These are phyloP conservation scores for Aspergillus fischeri DNA, from an alignment of 2,329 filamentous ascomycete genomes.

Conservation along the genomic window DNA sequence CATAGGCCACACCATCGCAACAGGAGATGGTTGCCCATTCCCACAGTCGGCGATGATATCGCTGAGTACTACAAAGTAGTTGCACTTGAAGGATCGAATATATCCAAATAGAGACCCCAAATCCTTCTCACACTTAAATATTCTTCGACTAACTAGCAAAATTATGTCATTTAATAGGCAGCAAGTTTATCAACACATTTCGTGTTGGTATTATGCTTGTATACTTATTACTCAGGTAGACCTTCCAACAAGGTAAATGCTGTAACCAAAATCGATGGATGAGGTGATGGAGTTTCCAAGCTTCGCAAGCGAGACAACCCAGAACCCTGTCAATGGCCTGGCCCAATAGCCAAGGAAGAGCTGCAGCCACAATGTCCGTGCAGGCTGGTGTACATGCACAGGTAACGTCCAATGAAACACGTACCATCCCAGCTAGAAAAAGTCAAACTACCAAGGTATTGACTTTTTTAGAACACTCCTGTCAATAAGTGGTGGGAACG, in stretches of 20 bases:
- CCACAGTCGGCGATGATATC: not conserved
- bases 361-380: not conserved
- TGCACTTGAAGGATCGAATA: not conserved
- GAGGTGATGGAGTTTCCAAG: not conserved
- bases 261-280: not conserved
- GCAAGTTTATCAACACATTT: too few species aligned
- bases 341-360: not conserved
- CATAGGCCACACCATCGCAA: not conserved
- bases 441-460: not conserved
- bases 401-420: not conserved
- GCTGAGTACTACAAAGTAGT: not conserved
- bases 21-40: not conserved
- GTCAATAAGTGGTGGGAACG: not conserved
- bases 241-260: not conserved
- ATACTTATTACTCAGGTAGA: not conserved
- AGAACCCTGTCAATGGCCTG: not conserved
- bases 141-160: not conserved
- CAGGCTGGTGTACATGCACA: not conserved
- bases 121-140: not conserved
- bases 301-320: not conserved
- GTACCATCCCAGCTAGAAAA: not conserved
- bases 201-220: not conserved
- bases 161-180: not conserved
- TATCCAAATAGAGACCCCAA: too few species aligned
- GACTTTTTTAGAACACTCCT: not conserved